A percentile compares a stretch with the other conserved stretches of the same genome.
These are phyloP conservation scores for Macadamia integrifolia DNA, from an alignment of 164 flowering plant genomes.

Conservation along the genomic window DNA sequence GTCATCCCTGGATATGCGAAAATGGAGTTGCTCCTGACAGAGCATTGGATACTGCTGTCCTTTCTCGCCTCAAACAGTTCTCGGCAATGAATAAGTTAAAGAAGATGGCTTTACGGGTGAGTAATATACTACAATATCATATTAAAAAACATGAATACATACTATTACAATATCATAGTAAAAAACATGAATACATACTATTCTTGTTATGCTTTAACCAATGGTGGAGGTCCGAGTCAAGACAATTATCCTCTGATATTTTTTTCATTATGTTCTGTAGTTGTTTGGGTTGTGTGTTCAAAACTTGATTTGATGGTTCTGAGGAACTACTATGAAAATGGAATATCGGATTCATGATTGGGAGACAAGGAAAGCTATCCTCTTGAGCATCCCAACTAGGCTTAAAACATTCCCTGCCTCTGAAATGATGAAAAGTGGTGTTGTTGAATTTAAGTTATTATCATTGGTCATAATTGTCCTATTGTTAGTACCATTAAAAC, in stretches of 20 bases:
- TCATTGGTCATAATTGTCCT: no score
- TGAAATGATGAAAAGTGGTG: no score
- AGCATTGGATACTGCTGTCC: constrained; percentile 90
- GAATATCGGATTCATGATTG: no score
- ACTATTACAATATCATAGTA: background rate
- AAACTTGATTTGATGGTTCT: no score
- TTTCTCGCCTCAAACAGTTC: constrained; percentile 93
- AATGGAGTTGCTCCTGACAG: constrained; percentile 99
- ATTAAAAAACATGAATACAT: background rate
- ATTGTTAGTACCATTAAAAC: background rate
- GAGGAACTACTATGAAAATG: no score
- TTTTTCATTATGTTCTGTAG: background rate
- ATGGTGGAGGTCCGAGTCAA: background rate
- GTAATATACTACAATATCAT: constrained; percentile 13
- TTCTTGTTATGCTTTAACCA: background rate
- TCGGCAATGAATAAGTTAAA: constrained; percentile 99
- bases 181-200: background rate
- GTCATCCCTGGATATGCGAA: constrained; percentile 99
- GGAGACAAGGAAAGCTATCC: no score
- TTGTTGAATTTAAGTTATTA: no score
- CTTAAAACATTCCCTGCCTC: no score
- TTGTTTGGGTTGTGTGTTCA: background rate
- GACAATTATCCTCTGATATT: background rate
- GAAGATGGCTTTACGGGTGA: constrained; percentile 98
- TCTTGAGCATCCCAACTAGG: no score